Percentiles rank a stretch among this genome's conserved stretches.
Conservation (phyloP, 495 filamentous ascomycete species). For the Neurospora sp. region DNA sequence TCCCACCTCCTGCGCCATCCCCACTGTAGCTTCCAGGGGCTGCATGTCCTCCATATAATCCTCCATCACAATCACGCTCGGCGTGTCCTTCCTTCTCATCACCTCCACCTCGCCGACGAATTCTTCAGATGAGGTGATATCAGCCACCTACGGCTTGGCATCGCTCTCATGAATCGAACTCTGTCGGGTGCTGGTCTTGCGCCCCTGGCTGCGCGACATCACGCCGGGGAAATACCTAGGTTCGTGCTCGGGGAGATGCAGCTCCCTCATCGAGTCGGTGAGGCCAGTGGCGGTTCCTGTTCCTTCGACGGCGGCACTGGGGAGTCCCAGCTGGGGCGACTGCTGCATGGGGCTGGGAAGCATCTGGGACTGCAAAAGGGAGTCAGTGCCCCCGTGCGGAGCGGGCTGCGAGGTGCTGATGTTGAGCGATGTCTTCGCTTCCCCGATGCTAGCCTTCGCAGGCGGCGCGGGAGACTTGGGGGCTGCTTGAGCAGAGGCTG, state of each 20-base stretch:
- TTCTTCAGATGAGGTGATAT: neutral
- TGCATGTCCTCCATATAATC: neutral
- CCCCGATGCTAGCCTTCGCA: slow-evolving; percentile 12
- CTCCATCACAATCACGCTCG: neutral
- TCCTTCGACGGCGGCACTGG: neutral
- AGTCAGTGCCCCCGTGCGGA: neutral
- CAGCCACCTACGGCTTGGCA: neutral
- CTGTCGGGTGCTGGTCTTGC: slow-evolving; percentile 36
- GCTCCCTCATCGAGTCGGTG: slow-evolving; percentile 14
- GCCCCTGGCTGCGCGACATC: slow-evolving; percentile 45
- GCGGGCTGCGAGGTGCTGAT: neutral
- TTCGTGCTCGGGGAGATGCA: slow-evolving; percentile 45
- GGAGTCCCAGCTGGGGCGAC: slow-evolving; percentile 4
- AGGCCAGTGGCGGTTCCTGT: neutral
- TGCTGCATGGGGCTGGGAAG: slow-evolving; percentile 11
- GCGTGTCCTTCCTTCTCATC: neutral
- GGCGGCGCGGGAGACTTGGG: slow-evolving; percentile 22
- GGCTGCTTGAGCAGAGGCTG: neutral
- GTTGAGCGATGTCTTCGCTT: slow-evolving; percentile 4
- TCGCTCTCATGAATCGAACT: slow-evolving; percentile 32
- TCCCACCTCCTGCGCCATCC: neutral
- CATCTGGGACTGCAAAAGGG: slow-evolving; percentile 10
- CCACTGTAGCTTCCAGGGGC: neutral
- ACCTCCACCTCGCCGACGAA: neutral
- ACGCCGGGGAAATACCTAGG: slow-evolving; percentile 66